A percentile compares a stretch with the other conserved stretches of the same genome.
phyloP scores from a whole-genome alignment of 768 basidiomycete species.

The Gloeopeniophorella convolvens region DNA sequence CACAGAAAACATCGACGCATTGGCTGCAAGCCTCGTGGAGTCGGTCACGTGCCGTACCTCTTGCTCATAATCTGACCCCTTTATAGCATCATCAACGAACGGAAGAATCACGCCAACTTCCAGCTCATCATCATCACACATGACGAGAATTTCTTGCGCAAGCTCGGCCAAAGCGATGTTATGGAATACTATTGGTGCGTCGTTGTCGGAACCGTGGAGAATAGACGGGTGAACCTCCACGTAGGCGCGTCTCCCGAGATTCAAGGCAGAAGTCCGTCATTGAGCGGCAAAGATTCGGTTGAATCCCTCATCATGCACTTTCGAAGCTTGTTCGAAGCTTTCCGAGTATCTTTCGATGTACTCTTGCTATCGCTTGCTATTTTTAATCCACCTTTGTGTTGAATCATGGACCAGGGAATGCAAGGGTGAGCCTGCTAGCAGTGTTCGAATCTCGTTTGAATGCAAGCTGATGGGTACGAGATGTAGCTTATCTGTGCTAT shows the following conservation, averaged over 20 bases:
- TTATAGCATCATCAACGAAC: slow-evolving; percentile 85
- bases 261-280: slow-evolving; percentile 38
- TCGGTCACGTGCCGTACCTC: slow-evolving; percentile 35
- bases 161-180: slow-evolving; percentile 84
- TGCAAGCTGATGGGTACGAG: no score
- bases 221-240: not conserved
- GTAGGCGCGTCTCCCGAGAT: slow-evolving; percentile 76
- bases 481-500: no score
- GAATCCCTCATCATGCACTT: not conserved
- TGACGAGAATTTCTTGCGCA: slow-evolving; percentile 90
- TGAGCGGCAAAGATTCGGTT: slow-evolving; percentile 27
- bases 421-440: no score
- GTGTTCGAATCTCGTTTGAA: no score
- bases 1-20: slow-evolving; percentile 90
- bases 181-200: slow-evolving; percentile 91
- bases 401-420: no score
- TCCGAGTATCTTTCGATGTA: not conserved
- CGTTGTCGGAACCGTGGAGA: not conserved
- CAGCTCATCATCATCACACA: slow-evolving; percentile 97
- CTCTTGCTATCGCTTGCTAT: not conserved
- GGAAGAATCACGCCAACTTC: slow-evolving; percentile 85
- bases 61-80: slow-evolving; percentile 9
- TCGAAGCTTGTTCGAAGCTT: not conserved
- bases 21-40: slow-evolving; percentile 90
- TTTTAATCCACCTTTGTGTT: not conserved